Evolutionary conservation across 164 flowering plant species (phyloP), one percentile per base, ranked within the genome.

Genomic region (Annona squamosa): DNA sequence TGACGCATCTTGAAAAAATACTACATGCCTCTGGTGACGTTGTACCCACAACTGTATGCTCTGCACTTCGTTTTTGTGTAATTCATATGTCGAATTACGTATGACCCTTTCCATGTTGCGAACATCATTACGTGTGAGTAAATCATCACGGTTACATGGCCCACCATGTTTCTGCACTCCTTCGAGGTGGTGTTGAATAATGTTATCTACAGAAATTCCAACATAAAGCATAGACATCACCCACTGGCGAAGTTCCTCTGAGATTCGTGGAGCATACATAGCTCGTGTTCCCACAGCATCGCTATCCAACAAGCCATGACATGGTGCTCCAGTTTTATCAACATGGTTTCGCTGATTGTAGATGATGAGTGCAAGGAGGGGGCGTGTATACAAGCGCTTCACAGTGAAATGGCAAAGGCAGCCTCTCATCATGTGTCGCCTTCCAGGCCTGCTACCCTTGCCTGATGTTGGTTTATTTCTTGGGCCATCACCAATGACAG

Each of bases 391-490:
- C 56, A 87, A 72, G 74, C 90, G 88, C 70, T 87, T 87, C 43
- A 87, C 84, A n/a, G 86, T 83, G 71, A 87, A 85, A 72, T 87
- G 90, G 72, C 90, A 87, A 67, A 82, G 81, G 77, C 90, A 87
- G 16, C 90, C 90, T 74, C 90, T 82, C 90, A 87, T 87, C 86
- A 83, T 83, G 78, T 84, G 90, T 17, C 86, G 83, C 73, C 90
- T 84, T 44, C 86, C 90, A 17, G 90, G 86, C 79, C 90, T 79
- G 80, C 86, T 87, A 41, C 90, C 87, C 73, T 85, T 87, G 67
- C 88, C 87, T 13, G 87, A 73, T 59, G 85, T 70, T 61, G 90
- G 88, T 74, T 84, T 85, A 45, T 16, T 59, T 48, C 71, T 81
- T 69, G 85, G 71, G 71, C 66, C 73, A 64, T 83, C 86, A 37